Evolutionary conservation across 2,329 filamentous ascomycete genomes (phyloP).

Genomic region (Apiospora saccharicola): DNA sequence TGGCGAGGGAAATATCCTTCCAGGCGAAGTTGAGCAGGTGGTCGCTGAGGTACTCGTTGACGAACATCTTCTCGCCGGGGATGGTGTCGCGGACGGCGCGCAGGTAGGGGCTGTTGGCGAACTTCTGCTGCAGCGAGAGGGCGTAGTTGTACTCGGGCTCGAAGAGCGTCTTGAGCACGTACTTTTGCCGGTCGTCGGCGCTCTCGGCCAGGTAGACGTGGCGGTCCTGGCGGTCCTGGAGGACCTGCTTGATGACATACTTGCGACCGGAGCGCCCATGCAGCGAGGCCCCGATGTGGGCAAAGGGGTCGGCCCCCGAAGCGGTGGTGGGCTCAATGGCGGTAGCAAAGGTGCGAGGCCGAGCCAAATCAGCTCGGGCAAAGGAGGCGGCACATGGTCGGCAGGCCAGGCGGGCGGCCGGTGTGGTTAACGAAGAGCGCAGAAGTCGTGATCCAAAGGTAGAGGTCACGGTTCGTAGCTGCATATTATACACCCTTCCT

Average conservation of each 20-base stretch:
- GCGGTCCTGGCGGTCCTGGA: conserved; percentile 45
- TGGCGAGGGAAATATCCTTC: conserved; percentile 45
- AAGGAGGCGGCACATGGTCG: neutral
- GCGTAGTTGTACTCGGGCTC: conserved; percentile 45
- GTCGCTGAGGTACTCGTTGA: conserved; percentile 52
- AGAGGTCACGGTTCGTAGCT: conserved; percentile 7
- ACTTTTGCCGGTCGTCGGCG: conserved; percentile 42
- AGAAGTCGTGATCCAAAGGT: conserved; percentile 1
- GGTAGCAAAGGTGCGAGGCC: conserved; percentile 13
- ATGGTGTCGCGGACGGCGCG: conserved; percentile 50
- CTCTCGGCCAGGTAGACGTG: conserved; percentile 44
- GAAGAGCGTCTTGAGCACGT: conserved; percentile 44
- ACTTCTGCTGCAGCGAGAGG: conserved; percentile 41
- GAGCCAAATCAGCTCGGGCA: neutral
- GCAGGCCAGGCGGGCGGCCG: neutral
- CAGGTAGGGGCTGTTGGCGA: conserved; percentile 45
- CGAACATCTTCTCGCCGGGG: conserved; percentile 53
- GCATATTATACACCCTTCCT: conserved; percentile 8
- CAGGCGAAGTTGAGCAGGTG: conserved; percentile 51
- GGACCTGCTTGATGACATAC: conserved; percentile 43
- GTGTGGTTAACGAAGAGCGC: neutral
- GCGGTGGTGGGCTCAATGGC: neutral
- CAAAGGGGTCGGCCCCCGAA: neutral
- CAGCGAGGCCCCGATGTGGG: conserved; percentile 26
- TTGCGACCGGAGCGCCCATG: conserved; percentile 38